A percentile compares a stretch with the other conserved stretches of the same genome.
Conservation (phyloP, 257 asterid genomes). For the Solanum paucissectum region DNA sequence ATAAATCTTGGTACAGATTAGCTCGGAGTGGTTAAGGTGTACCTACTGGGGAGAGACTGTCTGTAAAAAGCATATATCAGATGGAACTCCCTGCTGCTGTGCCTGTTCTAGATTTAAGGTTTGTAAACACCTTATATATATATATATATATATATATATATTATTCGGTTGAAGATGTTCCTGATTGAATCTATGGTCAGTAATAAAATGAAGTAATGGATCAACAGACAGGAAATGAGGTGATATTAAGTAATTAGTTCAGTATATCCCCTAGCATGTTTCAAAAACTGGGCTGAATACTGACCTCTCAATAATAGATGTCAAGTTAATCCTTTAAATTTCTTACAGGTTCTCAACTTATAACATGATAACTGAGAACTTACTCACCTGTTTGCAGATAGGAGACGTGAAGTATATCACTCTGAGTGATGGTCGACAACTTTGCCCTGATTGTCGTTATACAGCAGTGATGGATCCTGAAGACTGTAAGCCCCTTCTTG, state of each 20-base stretch:
- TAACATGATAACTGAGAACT: neutral
- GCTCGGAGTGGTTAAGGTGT: neutral
- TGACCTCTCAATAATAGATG: neutral
- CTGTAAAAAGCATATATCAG: neutral
- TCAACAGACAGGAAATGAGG: neutral
- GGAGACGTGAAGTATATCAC: neutral
- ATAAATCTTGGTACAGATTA: neutral
- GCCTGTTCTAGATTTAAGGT: constrained; percentile 4
- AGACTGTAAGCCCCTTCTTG: neutral
- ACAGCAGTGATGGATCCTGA: constrained; percentile 5
- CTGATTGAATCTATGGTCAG: neutral
- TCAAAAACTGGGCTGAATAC: neutral
- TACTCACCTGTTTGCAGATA: neutral
- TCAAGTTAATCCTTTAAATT: neutral
- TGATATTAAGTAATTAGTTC: neutral
- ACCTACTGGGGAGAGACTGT: neutral
- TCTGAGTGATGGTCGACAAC: constrained; percentile 1
- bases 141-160: no score
- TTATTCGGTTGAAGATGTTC: neutral
- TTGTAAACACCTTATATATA: neutral
- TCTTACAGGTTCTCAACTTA: neutral
- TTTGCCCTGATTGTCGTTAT: constrained; percentile 2
- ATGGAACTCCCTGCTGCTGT: neutral
- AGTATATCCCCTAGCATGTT: neutral
- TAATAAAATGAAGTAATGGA: neutral